Base-by-base conservation (phyloP, 441 rosid genomes). In the Melianthus villosus region DNA sequence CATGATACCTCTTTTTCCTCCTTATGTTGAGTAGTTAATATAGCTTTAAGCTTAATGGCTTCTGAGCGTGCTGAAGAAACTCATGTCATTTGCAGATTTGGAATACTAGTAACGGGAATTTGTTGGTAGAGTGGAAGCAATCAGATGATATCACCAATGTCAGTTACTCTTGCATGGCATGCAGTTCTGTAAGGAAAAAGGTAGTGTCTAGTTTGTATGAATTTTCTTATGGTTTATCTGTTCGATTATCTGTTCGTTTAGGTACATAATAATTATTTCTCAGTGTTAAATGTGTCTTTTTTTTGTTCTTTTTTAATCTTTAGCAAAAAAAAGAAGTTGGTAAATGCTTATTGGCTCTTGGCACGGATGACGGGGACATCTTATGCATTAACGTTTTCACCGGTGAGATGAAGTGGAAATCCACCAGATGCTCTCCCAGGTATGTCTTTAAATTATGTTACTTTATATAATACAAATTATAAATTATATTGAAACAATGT, bases 301-400 rank as follows among this genome's bases (percentile, higher is more conserved):
- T 31, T 16, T 8, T 42, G 15, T 22, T 46, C 27, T 7, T 30
- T 22, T 46, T 27, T 5, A 19, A 5, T 15, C 18, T 45, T 19
- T 18, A 57, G 70, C 48, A 29, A 30, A 60, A 50, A 41, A 58
- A 59, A 46, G 51, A 9, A 16, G 9, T 6, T 10, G 31, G 34
- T n/a, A 41, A 42, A 22, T 52, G 56, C 51, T 41, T 64, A 38
- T 26, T 71, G 28, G 77, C 65, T 38, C 25, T 71, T 37, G 77
- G 73, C 49, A 56, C 73, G 31, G 48, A 42, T 38, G 64, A 57
- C 12, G 73, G 71, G 20, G 60, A 67, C 26, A 34, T 67, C 38
- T 44, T 53, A 9, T 56, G 44, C 13, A 10, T 64, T 56, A 60
- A 71, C 59, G 60, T 38, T 42, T 50, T 56, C 4, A 43, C 60